Conservation (phyloP, 371 early-diverging fungal genomes). For the Mucor plumbeus region DNA sequence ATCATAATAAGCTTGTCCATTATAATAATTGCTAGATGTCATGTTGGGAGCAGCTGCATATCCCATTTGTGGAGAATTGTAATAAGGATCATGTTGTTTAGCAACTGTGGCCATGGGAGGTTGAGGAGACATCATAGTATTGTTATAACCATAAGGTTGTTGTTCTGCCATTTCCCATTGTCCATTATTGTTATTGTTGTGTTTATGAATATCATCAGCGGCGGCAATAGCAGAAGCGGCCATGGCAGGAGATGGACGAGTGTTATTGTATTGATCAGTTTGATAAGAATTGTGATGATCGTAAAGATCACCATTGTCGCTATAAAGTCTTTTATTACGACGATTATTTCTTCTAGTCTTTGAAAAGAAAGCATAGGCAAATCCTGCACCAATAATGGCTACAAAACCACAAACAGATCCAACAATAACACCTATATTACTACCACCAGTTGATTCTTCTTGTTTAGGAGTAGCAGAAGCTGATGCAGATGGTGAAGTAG, state of each 20-base stretch:
- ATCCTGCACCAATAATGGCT: slow-evolving; percentile 45
- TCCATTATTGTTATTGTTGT: background rate
- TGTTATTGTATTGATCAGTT: slow-evolving; percentile 16
- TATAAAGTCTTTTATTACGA: slow-evolving; percentile 36
- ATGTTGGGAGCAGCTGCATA: slow-evolving; percentile 13
- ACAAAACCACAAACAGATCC: slow-evolving; percentile 50
- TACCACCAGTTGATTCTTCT: slow-evolving; percentile 1
- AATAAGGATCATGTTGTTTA: slow-evolving; percentile 26
- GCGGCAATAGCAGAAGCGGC: slow-evolving; percentile 35
- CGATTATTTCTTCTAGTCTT: slow-evolving; percentile 40
- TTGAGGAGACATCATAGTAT: slow-evolving; percentile 15
- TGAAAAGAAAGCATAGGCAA: slow-evolving; percentile 47
- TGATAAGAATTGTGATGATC: slow-evolving; percentile 8
- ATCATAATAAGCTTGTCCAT: slow-evolving; percentile 23
- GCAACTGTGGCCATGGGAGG: slow-evolving; percentile 17
- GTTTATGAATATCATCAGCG: slow-evolving; percentile 17
- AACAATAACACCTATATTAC: slow-evolving; percentile 43
- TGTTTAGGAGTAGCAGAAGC: background rate
- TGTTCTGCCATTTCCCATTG: slow-evolving; percentile 18
- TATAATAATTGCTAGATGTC: background rate
- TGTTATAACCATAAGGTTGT: slow-evolving; percentile 11
- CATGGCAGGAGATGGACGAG: slow-evolving; percentile 42
- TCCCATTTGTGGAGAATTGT: slow-evolving; percentile 20
- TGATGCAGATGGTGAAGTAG: background rate
- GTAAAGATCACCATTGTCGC: slow-evolving; percentile 21